A percentile compares a stretch with the other conserved stretches of the same genome.
Conservation (phyloP, 2,329 filamentous ascomycete species). For the Xylariaceae sp. region DNA sequence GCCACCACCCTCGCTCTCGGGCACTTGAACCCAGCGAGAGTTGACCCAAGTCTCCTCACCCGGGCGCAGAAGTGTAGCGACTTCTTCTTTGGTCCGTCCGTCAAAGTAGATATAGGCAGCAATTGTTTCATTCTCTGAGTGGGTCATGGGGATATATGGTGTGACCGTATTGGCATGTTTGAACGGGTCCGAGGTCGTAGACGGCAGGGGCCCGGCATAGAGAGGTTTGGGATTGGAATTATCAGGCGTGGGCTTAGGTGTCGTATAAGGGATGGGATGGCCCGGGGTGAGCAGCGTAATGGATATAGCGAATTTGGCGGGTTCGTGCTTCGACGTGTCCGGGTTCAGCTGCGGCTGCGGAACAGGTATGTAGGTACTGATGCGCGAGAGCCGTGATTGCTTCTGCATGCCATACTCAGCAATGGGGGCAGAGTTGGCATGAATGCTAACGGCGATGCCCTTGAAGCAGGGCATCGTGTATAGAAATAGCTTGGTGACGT, state of each 20-base stretch:
- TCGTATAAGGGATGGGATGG: conserved; percentile 89
- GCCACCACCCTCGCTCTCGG: conserved; percentile 88
- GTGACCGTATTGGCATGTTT: conserved; percentile 65
- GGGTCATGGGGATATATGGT: conserved; percentile 91
- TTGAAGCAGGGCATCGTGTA: conserved; percentile 93
- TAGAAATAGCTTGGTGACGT: conserved; percentile 21
- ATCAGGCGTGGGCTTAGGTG: conserved; percentile 77
- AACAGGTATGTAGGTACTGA: conserved; percentile 96
- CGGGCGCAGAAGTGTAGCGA: conserved; percentile 87
- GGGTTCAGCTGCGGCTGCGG: conserved; percentile 81
- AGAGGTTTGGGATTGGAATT: conserved; percentile 84
- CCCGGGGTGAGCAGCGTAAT: conserved; percentile 93
- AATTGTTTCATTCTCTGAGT: conserved; percentile 94
- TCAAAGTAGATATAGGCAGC: conserved; percentile 99
- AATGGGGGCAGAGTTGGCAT: conserved; percentile 80
- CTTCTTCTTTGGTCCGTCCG: conserved; percentile 92
- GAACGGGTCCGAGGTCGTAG: conserved; percentile 55
- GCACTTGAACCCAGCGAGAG: conserved; percentile 95
- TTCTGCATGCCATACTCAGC: conserved; percentile 95
- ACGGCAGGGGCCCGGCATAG: conserved; percentile 75
- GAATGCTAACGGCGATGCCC: conserved; percentile 97
- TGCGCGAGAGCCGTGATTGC: conserved; percentile 87
- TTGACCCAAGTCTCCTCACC: conserved; percentile 99
- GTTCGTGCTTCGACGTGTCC: conserved; percentile 78
- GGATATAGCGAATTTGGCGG: conserved; percentile 96